Evolutionary conservation across 805 yeast species (phyloP).

Genomic region (Cyberlindnera xylosilytica): DNA sequence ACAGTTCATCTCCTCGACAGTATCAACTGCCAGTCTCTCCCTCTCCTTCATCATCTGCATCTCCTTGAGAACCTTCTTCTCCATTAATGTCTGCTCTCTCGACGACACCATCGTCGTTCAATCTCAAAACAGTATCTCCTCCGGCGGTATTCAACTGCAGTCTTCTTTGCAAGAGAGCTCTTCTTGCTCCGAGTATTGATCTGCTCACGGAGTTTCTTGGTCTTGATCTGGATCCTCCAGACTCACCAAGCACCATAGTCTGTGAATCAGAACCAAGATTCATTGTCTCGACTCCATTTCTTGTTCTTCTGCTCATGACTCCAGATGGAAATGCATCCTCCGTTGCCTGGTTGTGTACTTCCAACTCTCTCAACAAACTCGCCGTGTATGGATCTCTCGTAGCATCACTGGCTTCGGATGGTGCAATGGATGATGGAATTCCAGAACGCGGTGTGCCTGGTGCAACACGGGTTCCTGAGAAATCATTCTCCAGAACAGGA

Average conservation of each 20-base stretch:
- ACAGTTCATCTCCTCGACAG: too few species aligned
- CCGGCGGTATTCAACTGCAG: background rate
- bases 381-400: conserved; percentile 12
- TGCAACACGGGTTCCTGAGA: too few species aligned
- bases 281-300: conserved; percentile 23
- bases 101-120: conserved; percentile 10
- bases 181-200: background rate
- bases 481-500: background rate
- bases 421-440: too few species aligned
- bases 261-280: conserved; percentile 9
- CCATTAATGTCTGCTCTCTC: background rate
- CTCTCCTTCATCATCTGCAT: background rate
- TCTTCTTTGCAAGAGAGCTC: conserved; percentile 8
- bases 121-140: conserved; percentile 1
- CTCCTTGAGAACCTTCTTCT: background rate
- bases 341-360: conserved; percentile 1
- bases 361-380: conserved; percentile 10
- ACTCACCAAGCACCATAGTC: conserved; percentile 3
- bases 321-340: conserved; percentile 21
- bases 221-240: too few species aligned
- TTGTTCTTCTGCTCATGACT: conserved; percentile 24
- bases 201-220: too few species aligned
- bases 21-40: too few species aligned
- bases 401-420: too few species aligned
- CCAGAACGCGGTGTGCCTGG: too few species aligned